Evolutionary conservation across 2,329 filamentous ascomycete genomes (phyloP).

Genomic region (Pezicula radicicola): DNA sequence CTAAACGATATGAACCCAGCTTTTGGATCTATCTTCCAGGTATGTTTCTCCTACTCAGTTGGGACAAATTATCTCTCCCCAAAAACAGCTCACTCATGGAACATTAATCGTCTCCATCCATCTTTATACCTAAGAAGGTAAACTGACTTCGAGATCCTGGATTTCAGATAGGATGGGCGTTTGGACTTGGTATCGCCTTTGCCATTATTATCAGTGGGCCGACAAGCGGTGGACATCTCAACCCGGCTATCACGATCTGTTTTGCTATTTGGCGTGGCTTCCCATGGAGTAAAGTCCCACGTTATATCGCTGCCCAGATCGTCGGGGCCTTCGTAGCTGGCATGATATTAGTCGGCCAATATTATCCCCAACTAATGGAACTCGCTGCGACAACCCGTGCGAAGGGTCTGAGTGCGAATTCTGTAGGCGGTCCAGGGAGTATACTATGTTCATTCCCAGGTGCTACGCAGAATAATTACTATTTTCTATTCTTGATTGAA

Average conservation of each 20-base stretch:
- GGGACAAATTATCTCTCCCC: too few relatives aligned
- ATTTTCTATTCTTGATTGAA: constrained; percentile 55
- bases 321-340: constrained; percentile 54
- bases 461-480: constrained; percentile 47
- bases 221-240: constrained; percentile 53
- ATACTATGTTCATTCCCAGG: constrained; percentile 53
- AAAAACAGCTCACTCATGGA: too few relatives aligned
- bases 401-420: constrained; percentile 35
- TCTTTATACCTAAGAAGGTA: too few relatives aligned
- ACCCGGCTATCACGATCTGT: constrained; percentile 46
- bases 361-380: constrained; percentile 47
- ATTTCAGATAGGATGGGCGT: constrained; percentile 56
- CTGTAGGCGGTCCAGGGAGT: constrained; percentile 47
- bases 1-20: constrained; percentile 38
- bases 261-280: constrained; percentile 53
- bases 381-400: constrained; percentile 22
- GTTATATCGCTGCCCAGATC: constrained; percentile 54
- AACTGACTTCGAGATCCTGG: too few relatives aligned
- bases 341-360: constrained; percentile 53
- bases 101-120: too few relatives aligned
- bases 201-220: constrained; percentile 55
- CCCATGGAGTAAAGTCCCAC: constrained; percentile 53
- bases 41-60: too few relatives aligned
- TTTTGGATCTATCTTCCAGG: constrained; percentile 48
- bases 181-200: constrained; percentile 55